Percentiles rank a stretch among this genome's conserved stretches.
Conservation (phyloP, 176 grass and related monocot species). For the Avena eriantha region DNA sequence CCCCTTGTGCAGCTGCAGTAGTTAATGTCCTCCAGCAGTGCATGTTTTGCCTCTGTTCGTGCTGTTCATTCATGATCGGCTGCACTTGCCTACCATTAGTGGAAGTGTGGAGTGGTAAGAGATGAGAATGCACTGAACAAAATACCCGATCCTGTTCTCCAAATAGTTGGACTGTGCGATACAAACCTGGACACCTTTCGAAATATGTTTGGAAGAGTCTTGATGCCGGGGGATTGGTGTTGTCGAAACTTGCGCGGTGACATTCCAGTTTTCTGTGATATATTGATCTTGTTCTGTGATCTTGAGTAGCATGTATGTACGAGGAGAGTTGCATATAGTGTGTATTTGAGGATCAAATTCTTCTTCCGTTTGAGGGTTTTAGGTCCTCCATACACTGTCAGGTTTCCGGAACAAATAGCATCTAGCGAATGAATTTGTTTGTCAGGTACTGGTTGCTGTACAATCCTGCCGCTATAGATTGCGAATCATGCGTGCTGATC, state of each 20-base stretch:
- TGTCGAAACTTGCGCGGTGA: neutral
- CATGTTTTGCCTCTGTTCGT: neutral
- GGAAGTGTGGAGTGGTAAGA: neutral
- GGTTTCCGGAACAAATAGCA: neutral
- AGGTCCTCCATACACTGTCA: neutral
- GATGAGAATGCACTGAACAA: neutral
- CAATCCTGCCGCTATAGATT: neutral
- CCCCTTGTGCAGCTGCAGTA: conserved; percentile 14
- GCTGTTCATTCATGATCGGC: conserved; percentile 15
- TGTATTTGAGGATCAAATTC: neutral
- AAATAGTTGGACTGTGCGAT: neutral
- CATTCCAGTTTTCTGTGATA: neutral
- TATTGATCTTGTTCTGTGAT: neutral
- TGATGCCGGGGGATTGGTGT: neutral
- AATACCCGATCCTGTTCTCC: neutral
- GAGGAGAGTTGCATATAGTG: neutral
- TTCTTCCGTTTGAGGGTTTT: neutral
- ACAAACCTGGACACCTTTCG: too few species aligned
- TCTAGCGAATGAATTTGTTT: neutral
- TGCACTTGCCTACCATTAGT: conserved; percentile 7
- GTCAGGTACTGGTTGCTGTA: neutral
- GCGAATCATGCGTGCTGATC: neutral
- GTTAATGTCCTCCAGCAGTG: conserved; percentile 29
- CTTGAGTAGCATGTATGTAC: neutral
- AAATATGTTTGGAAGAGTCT: neutral